Evolutionary conservation across 345 rosid genomes (phyloP), one percentile per base, ranked within the genome.

Genomic region (Salix exigua): DNA sequence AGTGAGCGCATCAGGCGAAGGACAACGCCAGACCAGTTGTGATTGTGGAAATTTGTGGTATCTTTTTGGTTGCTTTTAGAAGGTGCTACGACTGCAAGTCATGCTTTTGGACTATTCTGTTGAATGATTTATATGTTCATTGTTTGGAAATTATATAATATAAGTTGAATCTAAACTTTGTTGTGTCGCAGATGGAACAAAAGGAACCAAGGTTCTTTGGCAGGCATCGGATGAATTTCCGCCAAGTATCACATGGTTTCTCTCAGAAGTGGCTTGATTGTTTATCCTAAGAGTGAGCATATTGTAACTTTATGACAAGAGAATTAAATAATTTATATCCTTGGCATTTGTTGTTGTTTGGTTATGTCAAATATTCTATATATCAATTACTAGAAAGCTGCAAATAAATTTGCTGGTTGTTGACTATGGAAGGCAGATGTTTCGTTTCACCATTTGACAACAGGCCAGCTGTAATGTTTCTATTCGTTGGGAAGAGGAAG

Each of bases 11-110:
- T 84, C 19, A 70, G 88, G 55, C 76, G 80, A 35, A 82, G 82
- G 72, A 87, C 91, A 40, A 78, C 86, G 51, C 90, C 94, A 3
- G 90, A 89, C 68, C 80, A 81, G 58, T 82, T 77, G 40, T 91
- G 82, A 86, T 53, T 23, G 60, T 51, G 40, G 75, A 73, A 72
- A 33, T 38, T 60, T 13, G 12, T 14, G 51, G n/a, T 33, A 31
- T 73, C 50, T 58, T n/a, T 73, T 61, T 51, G 25, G 67, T 78
- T 66, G 60, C 23, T 38, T 73, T 42, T 37, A 72, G 67, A 38
- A 82, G 42, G 68, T 38, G 37, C 66, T 80, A 46, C 61, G 51
- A 38, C 55, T 48, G 85, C 84, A 77, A 82, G 87, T 82, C 6
- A 19, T 77, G 42, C 73, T 48, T 60, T 11, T 25, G 13, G 4